phyloP scores from a whole-genome alignment of 2,329 filamentous ascomycete species.

The Fusarium heterosporum region DNA sequence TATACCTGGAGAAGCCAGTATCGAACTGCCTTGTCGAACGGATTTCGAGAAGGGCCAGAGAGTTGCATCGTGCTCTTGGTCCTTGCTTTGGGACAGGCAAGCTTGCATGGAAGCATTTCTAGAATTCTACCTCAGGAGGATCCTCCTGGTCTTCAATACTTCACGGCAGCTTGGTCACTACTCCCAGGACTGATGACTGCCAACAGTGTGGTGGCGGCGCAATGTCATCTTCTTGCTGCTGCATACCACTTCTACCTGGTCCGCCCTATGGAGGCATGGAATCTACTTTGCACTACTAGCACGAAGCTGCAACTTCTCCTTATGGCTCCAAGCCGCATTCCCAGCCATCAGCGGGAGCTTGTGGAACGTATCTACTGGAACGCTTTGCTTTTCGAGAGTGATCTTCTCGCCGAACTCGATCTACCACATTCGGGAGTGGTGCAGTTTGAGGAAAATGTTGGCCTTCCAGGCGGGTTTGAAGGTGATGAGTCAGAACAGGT shows the following conservation, averaged over 20 bases:
- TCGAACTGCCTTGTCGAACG: slow-evolving; percentile 77
- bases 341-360: slow-evolving; percentile 76
- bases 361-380: slow-evolving; percentile 89
- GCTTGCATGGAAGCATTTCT: slow-evolving; percentile 80
- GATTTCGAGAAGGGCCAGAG: slow-evolving; percentile 82
- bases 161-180: slow-evolving; percentile 82
- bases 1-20: slow-evolving; percentile 84
- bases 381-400: slow-evolving; percentile 81
- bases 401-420: slow-evolving; percentile 82
- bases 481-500: slow-evolving; percentile 73
- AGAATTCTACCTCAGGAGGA: slow-evolving; percentile 75
- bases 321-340: slow-evolving; percentile 77
- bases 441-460: slow-evolving; percentile 83
- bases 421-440: slow-evolving; percentile 86
- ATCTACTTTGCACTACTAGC: slow-evolving; percentile 79
- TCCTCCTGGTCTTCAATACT: slow-evolving; percentile 81
- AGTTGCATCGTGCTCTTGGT: slow-evolving; percentile 86
- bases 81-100: slow-evolving; percentile 80
- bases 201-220: slow-evolving; percentile 81
- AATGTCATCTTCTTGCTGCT: slow-evolving; percentile 83
- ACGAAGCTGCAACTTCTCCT: slow-evolving; percentile 84
- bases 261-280: slow-evolving; percentile 86
- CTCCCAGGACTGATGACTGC: slow-evolving; percentile 83
- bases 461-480: slow-evolving; percentile 81
- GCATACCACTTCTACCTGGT: slow-evolving; percentile 88